These are phyloP conservation scores for Parathielavia appendiculata DNA, from an alignment of 495 filamentous ascomycete genomes.

Conservation along the genomic window DNA sequence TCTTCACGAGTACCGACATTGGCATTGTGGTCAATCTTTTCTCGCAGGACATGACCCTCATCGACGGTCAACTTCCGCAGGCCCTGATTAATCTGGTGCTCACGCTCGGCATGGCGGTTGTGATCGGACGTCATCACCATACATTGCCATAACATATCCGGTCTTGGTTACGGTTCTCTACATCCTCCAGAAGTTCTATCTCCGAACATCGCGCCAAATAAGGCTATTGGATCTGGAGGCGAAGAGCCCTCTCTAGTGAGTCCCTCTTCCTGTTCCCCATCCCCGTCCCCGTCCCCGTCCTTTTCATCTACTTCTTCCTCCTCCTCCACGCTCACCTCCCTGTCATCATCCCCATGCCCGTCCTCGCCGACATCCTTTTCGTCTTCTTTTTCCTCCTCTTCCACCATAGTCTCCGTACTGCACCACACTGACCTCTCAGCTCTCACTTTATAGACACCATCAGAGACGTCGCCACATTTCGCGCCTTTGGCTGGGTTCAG, in stretches of 20 bases:
- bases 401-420: too few species aligned
- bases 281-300: too few species aligned
- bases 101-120: conserved; percentile 24
- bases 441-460: conserved; percentile 45
- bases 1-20: conserved; percentile 27
- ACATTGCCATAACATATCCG: conserved; percentile 28
- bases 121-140: conserved; percentile 30
- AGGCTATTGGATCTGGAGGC: conserved; percentile 51
- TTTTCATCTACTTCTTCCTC: too few species aligned
- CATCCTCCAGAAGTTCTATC: conserved; percentile 49
- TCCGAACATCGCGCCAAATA: conserved; percentile 54
- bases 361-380: too few species aligned
- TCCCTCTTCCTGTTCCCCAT: not conserved
- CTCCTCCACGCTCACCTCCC: too few species aligned
- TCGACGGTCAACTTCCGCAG: conserved; percentile 27
- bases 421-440: conserved; percentile 14
- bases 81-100: conserved; percentile 18
- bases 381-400: too few species aligned
- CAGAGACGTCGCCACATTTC: conserved; percentile 45
- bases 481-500: conserved; percentile 45
- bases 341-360: too few species aligned
- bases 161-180: conserved; percentile 35
- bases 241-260: conserved; percentile 26
- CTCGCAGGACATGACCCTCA: conserved; percentile 36
- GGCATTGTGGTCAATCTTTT: conserved; percentile 34